These are phyloP conservation scores for Beauveria varroae DNA, from an alignment of 2,329 filamentous ascomycete species.

Conservation along the genomic window DNA sequence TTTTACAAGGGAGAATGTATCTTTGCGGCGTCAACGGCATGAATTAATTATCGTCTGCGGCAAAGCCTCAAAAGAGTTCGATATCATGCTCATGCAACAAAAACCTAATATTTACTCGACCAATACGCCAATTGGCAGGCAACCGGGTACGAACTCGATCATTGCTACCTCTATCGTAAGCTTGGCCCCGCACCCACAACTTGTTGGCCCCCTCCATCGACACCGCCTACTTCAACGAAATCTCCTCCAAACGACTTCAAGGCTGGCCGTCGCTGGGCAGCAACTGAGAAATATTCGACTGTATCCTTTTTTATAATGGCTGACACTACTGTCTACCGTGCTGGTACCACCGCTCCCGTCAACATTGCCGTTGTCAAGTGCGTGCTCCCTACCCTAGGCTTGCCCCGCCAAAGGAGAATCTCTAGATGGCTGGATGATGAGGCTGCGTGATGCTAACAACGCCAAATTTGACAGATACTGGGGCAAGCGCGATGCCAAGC, in stretches of 20 bases:
- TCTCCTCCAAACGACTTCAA: neutral
- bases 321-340: conserved; percentile 64
- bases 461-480: conserved; percentile 54
- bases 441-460: neutral
- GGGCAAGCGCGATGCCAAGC: conserved; percentile 89
- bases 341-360: conserved; percentile 92
- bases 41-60: too few species aligned
- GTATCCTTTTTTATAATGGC: conserved; percentile 29
- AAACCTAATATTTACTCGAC: too few species aligned
- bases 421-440: neutral
- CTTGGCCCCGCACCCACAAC: conserved; percentile 1
- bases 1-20: too few species aligned
- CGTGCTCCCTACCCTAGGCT: conserved; percentile 10
- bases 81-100: too few species aligned
- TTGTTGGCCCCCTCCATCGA: conserved; percentile 6
- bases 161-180: neutral
- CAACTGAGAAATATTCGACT: neutral
- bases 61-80: too few species aligned
- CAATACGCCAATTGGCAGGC: too few species aligned
- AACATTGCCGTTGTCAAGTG: conserved; percentile 98
- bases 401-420: neutral
- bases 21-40: too few species aligned
- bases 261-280: neutral
- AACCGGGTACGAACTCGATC: too few species aligned
- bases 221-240: conserved; percentile 6